Conservation (phyloP, 2,329 filamentous ascomycete species). For the Westerdykella sp. region DNA sequence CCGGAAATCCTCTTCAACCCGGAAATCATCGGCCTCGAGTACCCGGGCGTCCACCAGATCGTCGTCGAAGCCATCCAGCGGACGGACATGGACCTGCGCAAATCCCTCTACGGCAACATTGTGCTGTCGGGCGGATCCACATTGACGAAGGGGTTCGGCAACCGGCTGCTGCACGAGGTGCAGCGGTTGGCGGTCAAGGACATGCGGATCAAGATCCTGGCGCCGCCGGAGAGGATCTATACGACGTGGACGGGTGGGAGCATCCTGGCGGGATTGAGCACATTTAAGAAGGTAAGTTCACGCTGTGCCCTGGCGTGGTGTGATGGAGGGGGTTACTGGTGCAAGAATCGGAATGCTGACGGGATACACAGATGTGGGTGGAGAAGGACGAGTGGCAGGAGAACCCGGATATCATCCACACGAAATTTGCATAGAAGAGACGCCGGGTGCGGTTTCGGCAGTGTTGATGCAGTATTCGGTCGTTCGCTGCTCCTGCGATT, state of each 20-base stretch:
- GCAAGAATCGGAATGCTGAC: conserved; percentile 19
- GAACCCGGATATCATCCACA: conserved; percentile 97
- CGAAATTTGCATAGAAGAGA: conserved; percentile 73
- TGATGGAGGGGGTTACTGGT: conserved; percentile 7
- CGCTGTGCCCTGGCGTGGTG: neutral
- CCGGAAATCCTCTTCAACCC: conserved; percentile 97
- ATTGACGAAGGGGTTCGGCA: conserved; percentile 92
- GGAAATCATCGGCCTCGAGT: conserved; percentile 93
- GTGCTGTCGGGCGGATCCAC: conserved; percentile 95
- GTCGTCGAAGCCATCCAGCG: conserved; percentile 93
- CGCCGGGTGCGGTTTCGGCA: conserved; percentile 12
- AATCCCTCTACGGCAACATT: conserved; percentile 91
- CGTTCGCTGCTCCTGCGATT: conserved; percentile 8
- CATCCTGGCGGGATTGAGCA: conserved; percentile 92
- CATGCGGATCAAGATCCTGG: conserved; percentile 99
- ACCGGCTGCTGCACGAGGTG: conserved; percentile 84
- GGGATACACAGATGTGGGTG: conserved; percentile 81
- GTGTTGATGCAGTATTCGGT: conserved; percentile 14
- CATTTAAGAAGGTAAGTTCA: conserved; percentile 85
- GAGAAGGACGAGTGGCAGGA: conserved; percentile 99
- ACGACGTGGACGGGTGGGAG: conserved; percentile 99
- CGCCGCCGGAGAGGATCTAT: conserved; percentile 94
- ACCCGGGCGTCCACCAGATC: conserved; percentile 94
- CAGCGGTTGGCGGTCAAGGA: conserved; percentile 94
- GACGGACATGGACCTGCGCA: conserved; percentile 91